Conservation (phyloP, 139 green algal species). For the Closterium sp. region DNA sequence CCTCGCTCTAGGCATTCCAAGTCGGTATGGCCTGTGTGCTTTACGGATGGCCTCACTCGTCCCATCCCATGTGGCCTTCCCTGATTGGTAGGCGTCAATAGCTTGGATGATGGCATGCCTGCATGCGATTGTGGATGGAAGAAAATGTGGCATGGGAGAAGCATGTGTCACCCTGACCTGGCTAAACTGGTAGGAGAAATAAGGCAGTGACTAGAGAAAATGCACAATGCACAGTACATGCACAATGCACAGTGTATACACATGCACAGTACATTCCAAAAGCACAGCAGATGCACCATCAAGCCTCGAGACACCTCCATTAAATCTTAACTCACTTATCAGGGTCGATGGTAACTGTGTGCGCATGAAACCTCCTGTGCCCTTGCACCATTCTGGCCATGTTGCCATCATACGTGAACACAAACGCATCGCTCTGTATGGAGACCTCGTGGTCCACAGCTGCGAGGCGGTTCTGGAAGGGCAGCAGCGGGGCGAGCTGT, state of each 20-base stretch:
- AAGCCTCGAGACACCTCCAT: too few species aligned
- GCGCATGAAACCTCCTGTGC: slow-evolving; percentile 39
- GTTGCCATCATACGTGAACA: slow-evolving; percentile 45
- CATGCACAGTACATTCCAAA: neutral
- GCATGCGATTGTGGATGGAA: neutral
- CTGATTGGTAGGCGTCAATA: neutral
- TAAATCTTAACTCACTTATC: slow-evolving; percentile 23
- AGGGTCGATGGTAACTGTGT: slow-evolving; percentile 30
- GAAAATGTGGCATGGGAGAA: too few species aligned
- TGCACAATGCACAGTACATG: neutral
- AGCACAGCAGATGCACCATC: neutral
- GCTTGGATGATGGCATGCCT: neutral
- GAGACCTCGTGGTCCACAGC: slow-evolving; percentile 40
- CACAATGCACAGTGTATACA: neutral
- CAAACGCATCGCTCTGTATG: slow-evolving; percentile 47
- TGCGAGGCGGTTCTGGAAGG: slow-evolving; percentile 31
- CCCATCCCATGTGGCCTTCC: neutral
- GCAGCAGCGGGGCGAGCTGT: slow-evolving; percentile 18
- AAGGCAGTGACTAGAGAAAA: neutral
- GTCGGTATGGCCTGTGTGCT: neutral
- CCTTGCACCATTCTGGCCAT: slow-evolving; percentile 43
- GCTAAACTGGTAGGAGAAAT: neutral
- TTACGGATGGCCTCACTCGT: neutral
- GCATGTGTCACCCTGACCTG: neutral
- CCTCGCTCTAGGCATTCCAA: neutral